phyloP scores from a whole-genome alignment of 345 rosid genomes.

The Clausena lansium region DNA sequence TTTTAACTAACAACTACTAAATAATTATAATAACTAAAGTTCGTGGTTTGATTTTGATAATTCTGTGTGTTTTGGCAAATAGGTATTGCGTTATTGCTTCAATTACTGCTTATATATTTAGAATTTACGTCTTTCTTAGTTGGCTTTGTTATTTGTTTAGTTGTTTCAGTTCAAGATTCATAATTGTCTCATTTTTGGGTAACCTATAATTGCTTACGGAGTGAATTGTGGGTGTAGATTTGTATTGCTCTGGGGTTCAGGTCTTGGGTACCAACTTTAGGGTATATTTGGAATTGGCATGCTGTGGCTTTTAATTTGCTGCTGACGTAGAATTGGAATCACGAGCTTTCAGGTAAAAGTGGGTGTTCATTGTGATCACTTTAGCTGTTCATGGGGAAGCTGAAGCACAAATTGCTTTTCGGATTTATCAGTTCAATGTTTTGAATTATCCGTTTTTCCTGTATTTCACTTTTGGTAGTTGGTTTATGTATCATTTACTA shows the following conservation, averaged over 20 bases:
- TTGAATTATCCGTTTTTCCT: neutral
- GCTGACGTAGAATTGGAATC: neutral
- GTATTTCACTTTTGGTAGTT: neutral
- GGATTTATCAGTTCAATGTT: neutral
- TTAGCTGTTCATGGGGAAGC: neutral
- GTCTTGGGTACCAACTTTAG: neutral
- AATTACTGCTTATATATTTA: neutral
- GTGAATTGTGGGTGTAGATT: neutral
- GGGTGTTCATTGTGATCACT: neutral
- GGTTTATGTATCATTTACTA: neutral
- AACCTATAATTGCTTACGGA: neutral
- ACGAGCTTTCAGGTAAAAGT: neutral
- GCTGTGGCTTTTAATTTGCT: neutral
- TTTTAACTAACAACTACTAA: neutral
- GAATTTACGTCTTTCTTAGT: neutral
- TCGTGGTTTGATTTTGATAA: conserved; percentile 1
- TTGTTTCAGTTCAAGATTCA: conserved; percentile 18
- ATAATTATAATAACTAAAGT: neutral
- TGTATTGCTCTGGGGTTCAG: neutral
- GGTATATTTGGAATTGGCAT: neutral
- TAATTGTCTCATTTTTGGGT: neutral
- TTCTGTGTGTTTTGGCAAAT: neutral
- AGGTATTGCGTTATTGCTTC: conserved; percentile 3
- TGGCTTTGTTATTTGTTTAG: neutral
- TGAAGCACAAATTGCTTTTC: neutral